Percentiles rank a stretch among this genome's conserved stretches.
phyloP scores from a whole-genome alignment of 2,329 filamentous ascomycete genomes.

The Ophiobolus disseminans region DNA sequence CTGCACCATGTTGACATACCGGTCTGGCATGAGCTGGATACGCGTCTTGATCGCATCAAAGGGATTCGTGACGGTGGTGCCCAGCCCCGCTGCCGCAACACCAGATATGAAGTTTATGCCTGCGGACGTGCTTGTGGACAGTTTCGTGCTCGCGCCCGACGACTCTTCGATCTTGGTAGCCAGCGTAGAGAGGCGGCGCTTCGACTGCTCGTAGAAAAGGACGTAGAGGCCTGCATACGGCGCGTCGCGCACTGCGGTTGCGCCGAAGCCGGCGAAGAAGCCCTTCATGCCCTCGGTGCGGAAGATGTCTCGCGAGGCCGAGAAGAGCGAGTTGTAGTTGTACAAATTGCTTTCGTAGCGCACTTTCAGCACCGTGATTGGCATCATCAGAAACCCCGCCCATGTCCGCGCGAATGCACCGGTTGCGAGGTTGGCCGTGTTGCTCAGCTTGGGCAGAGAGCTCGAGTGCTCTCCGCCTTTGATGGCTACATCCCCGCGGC shows the following conservation, averaged over 20 bases:
- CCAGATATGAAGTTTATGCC: constrained; percentile 87
- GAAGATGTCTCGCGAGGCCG: constrained; percentile 77
- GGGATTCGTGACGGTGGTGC: constrained; percentile 90
- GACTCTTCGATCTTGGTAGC: constrained; percentile 41
- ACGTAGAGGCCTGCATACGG: constrained; percentile 96
- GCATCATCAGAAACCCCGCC: constrained; percentile 92
- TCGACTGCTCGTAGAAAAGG: constrained; percentile 87
- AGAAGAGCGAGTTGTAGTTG: constrained; percentile 76
- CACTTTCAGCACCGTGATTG: constrained; percentile 94
- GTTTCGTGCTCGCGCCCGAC: constrained; percentile 27
- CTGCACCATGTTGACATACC: constrained; percentile 82
- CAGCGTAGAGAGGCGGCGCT: constrained; percentile 63
- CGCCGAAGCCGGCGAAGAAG: constrained; percentile 93
- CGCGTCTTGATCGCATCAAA: constrained; percentile 97
- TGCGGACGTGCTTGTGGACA: constrained; percentile 56
- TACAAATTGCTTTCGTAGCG: constrained; percentile 92
- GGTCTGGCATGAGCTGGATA: constrained; percentile 84
- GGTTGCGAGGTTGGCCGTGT: constrained; percentile 82
- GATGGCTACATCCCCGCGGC: constrained; percentile 17
- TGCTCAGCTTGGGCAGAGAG: constrained; percentile 80
- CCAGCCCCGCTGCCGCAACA: constrained; percentile 78
- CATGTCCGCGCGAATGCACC: constrained; percentile 84
- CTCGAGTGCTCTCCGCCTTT: constrained; percentile 61
- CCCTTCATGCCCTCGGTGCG: constrained; percentile 76
- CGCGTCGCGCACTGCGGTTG: constrained; percentile 91